These are phyloP conservation scores for Keqinozyma sinolaborantium DNA, from an alignment of 1,139 yeast species.

Conservation along the genomic window DNA sequence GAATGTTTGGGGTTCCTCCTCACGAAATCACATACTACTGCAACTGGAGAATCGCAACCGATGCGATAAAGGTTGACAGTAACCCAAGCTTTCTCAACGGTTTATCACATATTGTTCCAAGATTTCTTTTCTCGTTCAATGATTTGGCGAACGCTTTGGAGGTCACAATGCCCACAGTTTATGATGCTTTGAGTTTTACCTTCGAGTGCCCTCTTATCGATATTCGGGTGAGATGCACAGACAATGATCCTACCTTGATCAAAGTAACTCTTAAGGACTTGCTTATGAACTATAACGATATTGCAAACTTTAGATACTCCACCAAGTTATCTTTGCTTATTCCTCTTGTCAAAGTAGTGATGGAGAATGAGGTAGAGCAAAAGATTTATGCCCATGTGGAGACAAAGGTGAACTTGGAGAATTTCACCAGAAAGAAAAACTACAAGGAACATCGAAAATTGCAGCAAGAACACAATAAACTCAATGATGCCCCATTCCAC, in stretches of 20 bases:
- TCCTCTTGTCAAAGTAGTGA: slow-evolving; percentile 37
- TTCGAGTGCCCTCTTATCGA: slow-evolving; percentile 38
- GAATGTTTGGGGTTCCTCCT: slow-evolving; percentile 93
- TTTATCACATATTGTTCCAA: slow-evolving; percentile 38
- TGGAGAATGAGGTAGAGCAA: slow-evolving; percentile 20
- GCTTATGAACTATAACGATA: slow-evolving; percentile 56
- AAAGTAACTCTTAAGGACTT: slow-evolving; percentile 28
- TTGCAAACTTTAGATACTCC: slow-evolving; percentile 66
- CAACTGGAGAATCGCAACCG: slow-evolving; percentile 82
- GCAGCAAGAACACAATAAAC: slow-evolving; percentile 64
- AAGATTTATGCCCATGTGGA: slow-evolving; percentile 28
- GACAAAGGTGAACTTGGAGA: slow-evolving; percentile 58
- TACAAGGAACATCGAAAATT: slow-evolving; percentile 40
- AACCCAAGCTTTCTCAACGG: slow-evolving; percentile 46
- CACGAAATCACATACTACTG: slow-evolving; percentile 83
- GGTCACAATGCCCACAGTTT: slow-evolving; percentile 51
- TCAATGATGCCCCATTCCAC: slow-evolving; percentile 82
- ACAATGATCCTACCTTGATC: slow-evolving; percentile 9
- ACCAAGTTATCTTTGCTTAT: slow-evolving; percentile 48
- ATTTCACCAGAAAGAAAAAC: slow-evolving; percentile 55
- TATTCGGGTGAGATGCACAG: slow-evolving; percentile 20
- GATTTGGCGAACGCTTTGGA: slow-evolving; percentile 76
- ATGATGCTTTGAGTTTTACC: slow-evolving; percentile 66
- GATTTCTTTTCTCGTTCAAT: slow-evolving; percentile 58
- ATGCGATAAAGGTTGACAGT: slow-evolving; percentile 53